A percentile compares a stretch with the other conserved stretches of the same genome.
These are phyloP conservation scores for Metschnikowia continentalis DNA, from an alignment of 805 yeast species.

Conservation along the genomic window DNA sequence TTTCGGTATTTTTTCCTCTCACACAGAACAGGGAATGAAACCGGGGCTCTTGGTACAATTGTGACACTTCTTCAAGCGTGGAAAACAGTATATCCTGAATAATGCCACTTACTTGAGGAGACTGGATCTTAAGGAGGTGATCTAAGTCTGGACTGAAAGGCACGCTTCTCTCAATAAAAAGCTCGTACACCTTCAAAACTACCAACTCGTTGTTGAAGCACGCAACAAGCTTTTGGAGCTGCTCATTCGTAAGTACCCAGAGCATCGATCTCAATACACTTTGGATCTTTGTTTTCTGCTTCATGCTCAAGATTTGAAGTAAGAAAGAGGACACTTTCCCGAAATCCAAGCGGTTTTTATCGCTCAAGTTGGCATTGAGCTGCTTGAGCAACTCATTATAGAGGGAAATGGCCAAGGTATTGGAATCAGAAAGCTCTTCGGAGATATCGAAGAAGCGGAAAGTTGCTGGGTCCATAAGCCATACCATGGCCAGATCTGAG, in stretches of 20 bases:
- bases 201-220: constrained; percentile 9
- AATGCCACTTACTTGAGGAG: constrained; percentile 7
- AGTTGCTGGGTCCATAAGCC: not conserved
- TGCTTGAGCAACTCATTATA: constrained; percentile 36
- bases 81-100: constrained; percentile 4
- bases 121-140: constrained; percentile 7
- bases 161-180: constrained; percentile 4
- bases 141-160: constrained; percentile 9
- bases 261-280: constrained; percentile 16
- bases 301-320: not conserved
- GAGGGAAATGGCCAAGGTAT: constrained; percentile 25
- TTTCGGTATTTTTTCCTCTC: not conserved
- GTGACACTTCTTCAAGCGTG: not conserved
- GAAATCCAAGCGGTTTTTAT: not conserved
- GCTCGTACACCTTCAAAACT: constrained; percentile 5
- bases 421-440: constrained; percentile 17
- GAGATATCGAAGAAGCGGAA: constrained; percentile 1
- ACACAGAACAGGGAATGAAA: not conserved
- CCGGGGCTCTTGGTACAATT: not conserved
- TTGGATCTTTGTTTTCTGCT: constrained; percentile 15
- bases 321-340: not conserved
- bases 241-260: constrained; percentile 26
- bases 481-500: constrained; percentile 6
- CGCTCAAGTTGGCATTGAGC: constrained; percentile 13
- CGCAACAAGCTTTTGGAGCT: constrained; percentile 11